A percentile compares a stretch with the other conserved stretches of the same genome.
Conservation (phyloP, 106 monocot genomes). For the Hemerocallis citrina region DNA sequence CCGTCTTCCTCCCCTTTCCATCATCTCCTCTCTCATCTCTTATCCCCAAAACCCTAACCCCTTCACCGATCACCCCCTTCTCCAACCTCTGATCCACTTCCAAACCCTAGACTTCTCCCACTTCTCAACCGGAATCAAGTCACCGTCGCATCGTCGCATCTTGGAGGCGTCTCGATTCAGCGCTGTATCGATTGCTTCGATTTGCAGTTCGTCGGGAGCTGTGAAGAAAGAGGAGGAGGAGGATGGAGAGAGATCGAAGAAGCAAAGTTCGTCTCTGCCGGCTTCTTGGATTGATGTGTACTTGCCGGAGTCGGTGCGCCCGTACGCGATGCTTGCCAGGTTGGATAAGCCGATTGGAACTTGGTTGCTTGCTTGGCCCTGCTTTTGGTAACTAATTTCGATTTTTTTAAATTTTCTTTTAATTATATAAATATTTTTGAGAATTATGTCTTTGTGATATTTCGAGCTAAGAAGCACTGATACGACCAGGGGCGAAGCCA, state of each 20-base stretch:
- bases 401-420: not conserved
- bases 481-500: no score
- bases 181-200: no score
- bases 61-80: no score
- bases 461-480: no score
- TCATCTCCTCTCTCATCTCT: no score
- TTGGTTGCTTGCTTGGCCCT: slow-evolving; percentile 73
- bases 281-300: slow-evolving; percentile 37
- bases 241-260: not conserved
- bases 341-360: slow-evolving; percentile 75
- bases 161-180: no score
- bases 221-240: not conserved
- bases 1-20: no score
- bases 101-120: no score
- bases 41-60: no score
- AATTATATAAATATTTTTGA: not conserved
- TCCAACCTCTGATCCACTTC: no score
- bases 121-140: no score
- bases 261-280: not conserved
- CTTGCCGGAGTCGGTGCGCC: slow-evolving; percentile 25
- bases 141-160: no score
- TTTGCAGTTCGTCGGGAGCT: not conserved
- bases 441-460: not conserved
- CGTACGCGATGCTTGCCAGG: slow-evolving; percentile 49
- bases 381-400: slow-evolving; percentile 39